Percentiles rank a stretch among this genome's conserved stretches.
These are phyloP conservation scores for Tremella yokohamensis DNA, from an alignment of 768 basidiomycete genomes.

Conservation along the genomic window DNA sequence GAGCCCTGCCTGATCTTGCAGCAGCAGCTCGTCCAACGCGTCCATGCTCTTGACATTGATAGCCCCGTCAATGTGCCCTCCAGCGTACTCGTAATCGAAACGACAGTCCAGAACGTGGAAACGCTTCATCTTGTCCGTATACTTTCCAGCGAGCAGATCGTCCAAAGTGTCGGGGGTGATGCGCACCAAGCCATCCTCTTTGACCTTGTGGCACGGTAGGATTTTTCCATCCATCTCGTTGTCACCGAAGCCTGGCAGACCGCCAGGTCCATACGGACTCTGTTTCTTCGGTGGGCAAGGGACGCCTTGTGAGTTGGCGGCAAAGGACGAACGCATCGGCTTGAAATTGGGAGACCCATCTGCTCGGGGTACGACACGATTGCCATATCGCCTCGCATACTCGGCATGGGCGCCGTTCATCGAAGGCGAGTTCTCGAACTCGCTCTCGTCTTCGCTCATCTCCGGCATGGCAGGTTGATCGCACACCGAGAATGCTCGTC, in stretches of 20 bases:
- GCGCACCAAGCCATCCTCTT: conserved; percentile 92
- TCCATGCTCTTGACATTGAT: conserved; percentile 81
- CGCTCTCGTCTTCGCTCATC: conserved; percentile 38
- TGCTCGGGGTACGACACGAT: conserved; percentile 24
- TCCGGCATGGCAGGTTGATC: conserved; percentile 40
- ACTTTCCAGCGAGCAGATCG: conserved; percentile 70
- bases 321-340: conserved; percentile 24
- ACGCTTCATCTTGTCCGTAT: conserved; percentile 61
- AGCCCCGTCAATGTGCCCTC: conserved; percentile 88
- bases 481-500: conserved; percentile 49
- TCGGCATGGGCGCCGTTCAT: conserved; percentile 29
- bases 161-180: conserved; percentile 75
- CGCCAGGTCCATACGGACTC: conserved; percentile 52
- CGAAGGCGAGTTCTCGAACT: conserved; percentile 35
- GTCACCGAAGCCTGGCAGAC: conserved; percentile 81
- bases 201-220: conserved; percentile 86
- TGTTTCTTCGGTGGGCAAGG: conserved; percentile 16
- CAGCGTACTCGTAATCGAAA: conserved; percentile 92
- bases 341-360: conserved; percentile 41
- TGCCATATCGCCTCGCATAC: conserved; percentile 26
- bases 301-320: conserved; percentile 12
- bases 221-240: conserved; percentile 91
- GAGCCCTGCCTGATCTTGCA: conserved; percentile 51
- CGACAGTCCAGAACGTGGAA: conserved; percentile 91
- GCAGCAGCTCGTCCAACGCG: conserved; percentile 74